Conservation (phyloP, 148 eudicot species). For the Fagopyrum tataricum region DNA sequence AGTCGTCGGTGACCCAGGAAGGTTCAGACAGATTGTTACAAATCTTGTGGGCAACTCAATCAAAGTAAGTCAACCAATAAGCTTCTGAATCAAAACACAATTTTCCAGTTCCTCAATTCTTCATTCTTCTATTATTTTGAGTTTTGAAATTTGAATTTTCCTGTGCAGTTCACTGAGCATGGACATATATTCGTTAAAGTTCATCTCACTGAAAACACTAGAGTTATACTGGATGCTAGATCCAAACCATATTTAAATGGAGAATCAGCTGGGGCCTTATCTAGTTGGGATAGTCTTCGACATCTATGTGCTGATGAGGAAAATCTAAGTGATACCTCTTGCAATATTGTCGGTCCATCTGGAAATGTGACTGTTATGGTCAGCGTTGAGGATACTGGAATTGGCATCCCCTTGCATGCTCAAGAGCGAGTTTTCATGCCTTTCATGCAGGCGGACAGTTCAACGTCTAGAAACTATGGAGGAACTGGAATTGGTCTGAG, state of each 20-base stretch:
- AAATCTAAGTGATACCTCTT: slow-evolving; percentile 13
- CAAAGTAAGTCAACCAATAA: slow-evolving; percentile 39
- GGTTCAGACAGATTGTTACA: slow-evolving; percentile 62
- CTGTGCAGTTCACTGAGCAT: slow-evolving; percentile 50
- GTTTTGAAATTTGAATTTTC: not conserved
- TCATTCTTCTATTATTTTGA: not conserved
- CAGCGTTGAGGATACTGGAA: slow-evolving; percentile 63
- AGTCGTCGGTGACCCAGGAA: slow-evolving; percentile 68
- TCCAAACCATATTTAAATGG: slow-evolving; percentile 27
- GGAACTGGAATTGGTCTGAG: slow-evolving; percentile 74
- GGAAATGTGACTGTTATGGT: slow-evolving; percentile 40
- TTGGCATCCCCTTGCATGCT: slow-evolving; percentile 55
- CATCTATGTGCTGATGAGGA: slow-evolving; percentile 33
- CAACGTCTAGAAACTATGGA: slow-evolving; percentile 63
- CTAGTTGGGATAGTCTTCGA: slow-evolving; percentile 35
- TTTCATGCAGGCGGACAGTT: slow-evolving; percentile 74
- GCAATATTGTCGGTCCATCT: slow-evolving; percentile 12
- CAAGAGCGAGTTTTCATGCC: slow-evolving; percentile 60
- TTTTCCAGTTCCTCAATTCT: too few relatives aligned
- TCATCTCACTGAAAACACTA: slow-evolving; percentile 41
- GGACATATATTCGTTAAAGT: slow-evolving; percentile 71
- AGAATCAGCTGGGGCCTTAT: slow-evolving; percentile 20
- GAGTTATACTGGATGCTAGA: slow-evolving; percentile 24
- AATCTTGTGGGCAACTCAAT: slow-evolving; percentile 72
- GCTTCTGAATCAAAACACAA: not conserved